phyloP scores from a whole-genome alignment of 2,329 filamentous ascomycete genomes.

The Trichoderma brevicompactum region DNA sequence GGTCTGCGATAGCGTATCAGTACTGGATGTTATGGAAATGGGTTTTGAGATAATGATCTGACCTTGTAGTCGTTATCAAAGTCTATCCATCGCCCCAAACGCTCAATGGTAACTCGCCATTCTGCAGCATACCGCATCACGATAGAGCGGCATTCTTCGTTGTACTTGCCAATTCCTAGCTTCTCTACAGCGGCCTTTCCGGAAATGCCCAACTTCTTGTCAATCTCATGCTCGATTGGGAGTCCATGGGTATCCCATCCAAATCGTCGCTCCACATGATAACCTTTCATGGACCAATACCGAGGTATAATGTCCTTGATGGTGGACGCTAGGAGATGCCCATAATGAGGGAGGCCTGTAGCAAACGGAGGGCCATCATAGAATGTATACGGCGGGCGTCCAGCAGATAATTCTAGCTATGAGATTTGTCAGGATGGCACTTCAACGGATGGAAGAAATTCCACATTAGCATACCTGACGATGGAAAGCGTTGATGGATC shows the following conservation, averaged over 20 bases:
- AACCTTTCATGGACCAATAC: conserved; percentile 98
- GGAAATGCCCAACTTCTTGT: conserved; percentile 91
- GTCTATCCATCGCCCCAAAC: conserved; percentile 93
- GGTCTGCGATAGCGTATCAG: conserved; percentile 56
- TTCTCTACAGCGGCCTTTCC: conserved; percentile 85
- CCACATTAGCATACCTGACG: conserved; percentile 63
- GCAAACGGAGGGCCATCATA: conserved; percentile 86
- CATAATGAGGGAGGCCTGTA: conserved; percentile 69
- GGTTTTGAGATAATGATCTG: conserved; percentile 27
- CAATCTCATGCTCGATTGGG: conserved; percentile 95
- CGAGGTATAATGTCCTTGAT: conserved; percentile 97
- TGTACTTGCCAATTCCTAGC: conserved; percentile 87
- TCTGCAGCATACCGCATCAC: conserved; percentile 89
- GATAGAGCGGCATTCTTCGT: conserved; percentile 87
- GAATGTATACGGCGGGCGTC: conserved; percentile 86
- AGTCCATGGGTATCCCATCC: conserved; percentile 95
- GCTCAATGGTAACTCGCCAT: conserved; percentile 86
- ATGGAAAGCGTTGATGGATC: conserved; percentile 88
- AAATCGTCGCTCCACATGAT: conserved; percentile 88
- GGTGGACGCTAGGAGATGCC: conserved; percentile 83
- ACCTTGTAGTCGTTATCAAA: conserved; percentile 98
- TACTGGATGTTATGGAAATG: not conserved
- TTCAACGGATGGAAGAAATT: conserved; percentile 10
- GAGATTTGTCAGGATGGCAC: conserved; percentile 1
- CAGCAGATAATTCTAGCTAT: conserved; percentile 76